Evolutionary conservation across 2,329 filamentous ascomycete genomes (phyloP), one percentile per base, ranked within the genome.

Genomic region (Teratosphaeria pseudoeucalypti): DNA sequence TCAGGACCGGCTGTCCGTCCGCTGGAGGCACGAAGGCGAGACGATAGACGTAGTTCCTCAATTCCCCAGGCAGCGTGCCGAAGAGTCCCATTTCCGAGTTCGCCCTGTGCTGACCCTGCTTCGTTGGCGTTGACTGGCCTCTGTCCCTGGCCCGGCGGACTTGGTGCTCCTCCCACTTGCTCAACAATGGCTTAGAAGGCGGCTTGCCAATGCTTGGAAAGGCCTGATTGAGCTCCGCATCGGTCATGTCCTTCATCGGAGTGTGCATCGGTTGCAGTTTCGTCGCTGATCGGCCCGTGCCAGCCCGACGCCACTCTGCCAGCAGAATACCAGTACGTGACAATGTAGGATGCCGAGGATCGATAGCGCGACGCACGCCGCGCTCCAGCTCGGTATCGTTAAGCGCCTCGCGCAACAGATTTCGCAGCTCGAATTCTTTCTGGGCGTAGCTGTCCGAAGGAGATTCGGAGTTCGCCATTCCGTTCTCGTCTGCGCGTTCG

Each of bases 31-130:
- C 56, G 12, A 66, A 58, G 1, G 62, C 63, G 27, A 64, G 39
- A 49, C 65, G 66, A 59, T 68, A 69, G 57, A 69, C 67, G 43
- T 55, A 37, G 56, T 69, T 69, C 27, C 66, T 58, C 14, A 68
- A 32, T 55, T 68, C 66, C 26, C 65, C 66, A 7, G 67, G 66
- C 11, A 69, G 65, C 57, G 62, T 64, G 34, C 52, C 37, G 60
- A 69, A 62, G 49, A 57, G 59, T 11, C 67, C 66, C 56, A 69
- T 64, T 52, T 68, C 59, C 12, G 63, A 65, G 12, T 32, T 23
- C 10, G 43, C 43, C 16, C 29, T 23, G 32, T 37, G 23, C 9
- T 54, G 23, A 26, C 12, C 16, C 34, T 29, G 14, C 27, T 57
- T 43, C 54, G 54, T 7, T 16, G 23, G 32, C 14, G 34, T 34